Conservation (phyloP, 208 protist species). For the Trypanosoma platydactyli region DNA sequence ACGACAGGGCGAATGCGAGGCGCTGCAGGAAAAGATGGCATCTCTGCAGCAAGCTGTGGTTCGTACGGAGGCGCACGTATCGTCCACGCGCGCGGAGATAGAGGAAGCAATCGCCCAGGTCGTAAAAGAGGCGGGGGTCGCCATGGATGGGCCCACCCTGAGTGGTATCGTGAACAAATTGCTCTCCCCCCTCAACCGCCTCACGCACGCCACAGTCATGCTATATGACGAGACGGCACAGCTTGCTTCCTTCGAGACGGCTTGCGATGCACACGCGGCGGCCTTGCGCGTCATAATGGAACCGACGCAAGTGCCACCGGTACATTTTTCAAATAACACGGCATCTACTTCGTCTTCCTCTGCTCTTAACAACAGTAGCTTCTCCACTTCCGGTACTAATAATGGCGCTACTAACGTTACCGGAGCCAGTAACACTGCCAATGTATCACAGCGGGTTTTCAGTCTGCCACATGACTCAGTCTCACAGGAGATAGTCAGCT, state of each 20-base stretch:
- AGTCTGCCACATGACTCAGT: neutral
- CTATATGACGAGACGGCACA: slow-evolving; percentile 2
- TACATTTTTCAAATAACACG: neutral
- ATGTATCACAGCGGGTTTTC: too few relatives aligned
- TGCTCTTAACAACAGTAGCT: neutral
- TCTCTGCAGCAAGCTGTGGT: slow-evolving; percentile 23
- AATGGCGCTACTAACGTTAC: neutral
- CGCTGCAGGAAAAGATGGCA: slow-evolving; percentile 29
- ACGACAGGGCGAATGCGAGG: slow-evolving; percentile 34
- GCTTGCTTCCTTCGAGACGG: slow-evolving; percentile 5
- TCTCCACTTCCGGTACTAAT: neutral
- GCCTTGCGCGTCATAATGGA: neutral
- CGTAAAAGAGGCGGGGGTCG: slow-evolving; percentile 35
- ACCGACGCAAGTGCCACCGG: neutral
- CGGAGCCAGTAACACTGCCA: neutral
- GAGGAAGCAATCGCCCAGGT: slow-evolving; percentile 29
- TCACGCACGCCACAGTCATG: neutral
- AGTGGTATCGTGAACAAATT: slow-evolving; percentile 15
- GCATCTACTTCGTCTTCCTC: neutral
- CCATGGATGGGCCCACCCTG: slow-evolving; percentile 14
- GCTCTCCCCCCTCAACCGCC: slow-evolving; percentile 11
- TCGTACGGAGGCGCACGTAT: slow-evolving; percentile 2
- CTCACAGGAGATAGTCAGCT: slow-evolving; percentile 42
- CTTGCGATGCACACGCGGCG: slow-evolving; percentile 5
- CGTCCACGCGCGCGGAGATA: slow-evolving; percentile 15